phyloP scores from a whole-genome alignment of 495 filamentous ascomycete genomes.

The Elasticomyces elasticus region DNA sequence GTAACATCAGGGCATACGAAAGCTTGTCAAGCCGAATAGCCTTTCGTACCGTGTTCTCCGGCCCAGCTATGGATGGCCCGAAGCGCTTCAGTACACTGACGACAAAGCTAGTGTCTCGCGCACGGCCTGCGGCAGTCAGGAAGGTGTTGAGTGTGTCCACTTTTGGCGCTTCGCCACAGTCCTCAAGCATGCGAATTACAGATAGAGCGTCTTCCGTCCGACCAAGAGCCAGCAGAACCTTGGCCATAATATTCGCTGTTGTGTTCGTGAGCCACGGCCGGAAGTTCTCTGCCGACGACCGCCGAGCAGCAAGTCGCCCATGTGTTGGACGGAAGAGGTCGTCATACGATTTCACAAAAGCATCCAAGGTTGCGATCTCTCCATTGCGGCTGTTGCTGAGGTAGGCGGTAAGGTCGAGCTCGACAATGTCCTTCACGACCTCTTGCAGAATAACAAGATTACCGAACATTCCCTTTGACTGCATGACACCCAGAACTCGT shows the following conservation, averaged over 20 bases:
- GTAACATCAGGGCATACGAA: slow-evolving; percentile 3
- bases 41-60: neutral
- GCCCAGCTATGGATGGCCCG: neutral
- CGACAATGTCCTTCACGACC: neutral
- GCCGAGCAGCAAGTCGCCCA: neutral
- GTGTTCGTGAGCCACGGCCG: slow-evolving; percentile 5
- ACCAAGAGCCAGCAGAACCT: slow-evolving; percentile 4
- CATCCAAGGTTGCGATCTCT: neutral
- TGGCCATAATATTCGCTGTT: slow-evolving; percentile 6
- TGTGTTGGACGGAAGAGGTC: neutral
- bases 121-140: neutral
- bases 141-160: slow-evolving; percentile 6
- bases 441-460: neutral
- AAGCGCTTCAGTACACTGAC: neutral
- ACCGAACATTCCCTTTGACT: slow-evolving; percentile 2
- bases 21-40: neutral
- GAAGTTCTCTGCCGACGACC: neutral
- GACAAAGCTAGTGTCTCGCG: neutral
- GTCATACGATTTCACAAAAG: slow-evolving; percentile 2
- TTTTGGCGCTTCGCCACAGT: neutral
- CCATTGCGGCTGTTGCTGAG: neutral
- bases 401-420: neutral
- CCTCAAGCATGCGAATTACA: neutral
- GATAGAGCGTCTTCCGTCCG: neutral
- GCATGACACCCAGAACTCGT: slow-evolving; percentile 4